These are phyloP conservation scores for Tylopilus sp. DNA, from an alignment of 768 basidiomycete species.

Conservation along the genomic window DNA sequence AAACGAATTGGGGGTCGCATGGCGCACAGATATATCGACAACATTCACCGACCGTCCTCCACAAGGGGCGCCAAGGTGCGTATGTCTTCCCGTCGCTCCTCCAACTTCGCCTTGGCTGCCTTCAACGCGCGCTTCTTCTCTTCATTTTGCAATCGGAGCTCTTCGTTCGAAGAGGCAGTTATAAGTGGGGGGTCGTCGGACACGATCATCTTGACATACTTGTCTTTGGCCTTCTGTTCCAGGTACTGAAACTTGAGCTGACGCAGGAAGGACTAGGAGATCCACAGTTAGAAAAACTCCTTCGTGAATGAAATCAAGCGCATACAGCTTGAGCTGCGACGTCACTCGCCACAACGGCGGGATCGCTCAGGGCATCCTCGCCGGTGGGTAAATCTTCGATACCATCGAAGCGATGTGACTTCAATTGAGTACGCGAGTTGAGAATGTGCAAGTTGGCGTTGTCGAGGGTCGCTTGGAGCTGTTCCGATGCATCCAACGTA, in stretches of 20 bases:
- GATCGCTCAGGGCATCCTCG: slow-evolving; percentile 42
- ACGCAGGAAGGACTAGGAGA: slow-evolving; percentile 60
- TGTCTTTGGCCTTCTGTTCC: slow-evolving; percentile 88
- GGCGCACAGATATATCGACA: no score
- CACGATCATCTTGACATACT: slow-evolving; percentile 83
- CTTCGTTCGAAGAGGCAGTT: slow-evolving; percentile 76
- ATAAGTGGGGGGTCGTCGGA: slow-evolving; percentile 82
- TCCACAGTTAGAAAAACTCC: slow-evolving; percentile 1
- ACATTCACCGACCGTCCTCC: slow-evolving; percentile 52
- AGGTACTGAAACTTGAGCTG: slow-evolving; percentile 88
- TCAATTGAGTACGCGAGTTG: slow-evolving; percentile 20
- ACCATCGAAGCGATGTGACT: slow-evolving; percentile 27
- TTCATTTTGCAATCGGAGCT: slow-evolving; percentile 55
- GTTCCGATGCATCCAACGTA: slow-evolving; percentile 20
- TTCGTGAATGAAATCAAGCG: background rate
- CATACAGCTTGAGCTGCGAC: slow-evolving; percentile 62
- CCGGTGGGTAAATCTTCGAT: slow-evolving; percentile 24
- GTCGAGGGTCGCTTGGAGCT: slow-evolving; percentile 28
- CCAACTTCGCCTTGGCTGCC: slow-evolving; percentile 57
- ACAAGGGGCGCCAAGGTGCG: slow-evolving; percentile 61
- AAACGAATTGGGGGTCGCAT: background rate
- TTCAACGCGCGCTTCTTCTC: slow-evolving; percentile 70
- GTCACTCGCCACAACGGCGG: slow-evolving; percentile 53
- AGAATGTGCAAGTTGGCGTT: slow-evolving; percentile 22
- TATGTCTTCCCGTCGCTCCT: slow-evolving; percentile 61